Percentiles rank a stretch among this genome's conserved stretches.
Conservation (phyloP, 345 rosid genomes). For the Angophora floribunda region DNA sequence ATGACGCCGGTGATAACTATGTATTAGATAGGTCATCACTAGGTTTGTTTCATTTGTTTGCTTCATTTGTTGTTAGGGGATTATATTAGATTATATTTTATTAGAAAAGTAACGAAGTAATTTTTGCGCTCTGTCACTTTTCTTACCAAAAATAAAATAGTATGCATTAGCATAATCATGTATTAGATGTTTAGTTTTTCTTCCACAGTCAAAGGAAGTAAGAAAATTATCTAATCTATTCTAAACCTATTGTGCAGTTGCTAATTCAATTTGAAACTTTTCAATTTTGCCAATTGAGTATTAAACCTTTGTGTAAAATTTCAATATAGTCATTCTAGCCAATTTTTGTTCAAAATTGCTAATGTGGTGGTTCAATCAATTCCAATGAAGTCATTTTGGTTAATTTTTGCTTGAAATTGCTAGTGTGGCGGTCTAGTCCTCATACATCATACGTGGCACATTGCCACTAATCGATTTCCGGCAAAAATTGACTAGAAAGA, state of each 20-base stretch:
- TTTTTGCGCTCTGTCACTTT: neutral
- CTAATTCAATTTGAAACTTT: neutral
- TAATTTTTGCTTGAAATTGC: neutral
- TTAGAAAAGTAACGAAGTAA: neutral
- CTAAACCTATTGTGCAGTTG: fast-evolving
- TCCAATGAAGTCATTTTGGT: fast-evolving
- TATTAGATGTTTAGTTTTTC: neutral
- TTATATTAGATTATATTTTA: neutral
- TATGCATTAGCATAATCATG: neutral
- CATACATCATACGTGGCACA: neutral
- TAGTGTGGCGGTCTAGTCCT: fast-evolving
- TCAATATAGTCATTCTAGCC: neutral
- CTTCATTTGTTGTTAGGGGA: neutral
- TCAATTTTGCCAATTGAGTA: neutral
- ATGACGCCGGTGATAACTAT: neutral
- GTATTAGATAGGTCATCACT: neutral
- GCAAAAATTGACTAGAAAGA: neutral
- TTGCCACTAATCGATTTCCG: fast-evolving
- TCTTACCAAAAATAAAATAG: neutral
- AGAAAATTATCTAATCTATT: neutral
- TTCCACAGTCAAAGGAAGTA: neutral
- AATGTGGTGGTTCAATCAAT: fast-evolving
- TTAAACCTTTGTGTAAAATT: fast-evolving
- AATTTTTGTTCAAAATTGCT: neutral
- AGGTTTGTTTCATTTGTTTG: neutral